Evolutionary conservation across 2,329 filamentous ascomycete species (phyloP).

Genomic region (Ophiostoma tasmaniense): DNA sequence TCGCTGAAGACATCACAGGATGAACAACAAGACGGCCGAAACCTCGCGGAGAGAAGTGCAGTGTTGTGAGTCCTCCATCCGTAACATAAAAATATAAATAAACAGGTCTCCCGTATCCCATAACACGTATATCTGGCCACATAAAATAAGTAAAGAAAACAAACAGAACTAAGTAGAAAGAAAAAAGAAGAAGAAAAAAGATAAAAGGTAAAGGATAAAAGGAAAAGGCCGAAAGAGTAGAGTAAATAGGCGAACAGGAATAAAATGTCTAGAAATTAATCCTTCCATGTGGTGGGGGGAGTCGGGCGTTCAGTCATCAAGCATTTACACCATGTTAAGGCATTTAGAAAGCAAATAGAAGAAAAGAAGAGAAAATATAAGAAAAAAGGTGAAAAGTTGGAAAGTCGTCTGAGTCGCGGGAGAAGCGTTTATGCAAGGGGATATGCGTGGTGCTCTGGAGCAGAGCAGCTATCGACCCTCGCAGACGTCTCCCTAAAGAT

Average conservation of each 20-base stretch:
- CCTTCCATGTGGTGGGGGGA: constrained; percentile 21
- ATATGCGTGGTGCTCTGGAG: neutral
- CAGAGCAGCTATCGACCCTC: neutral
- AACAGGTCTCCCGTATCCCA: constrained; percentile 11
- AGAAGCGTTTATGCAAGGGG: neutral
- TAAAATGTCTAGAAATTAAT: constrained; percentile 21
- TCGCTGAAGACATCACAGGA: constrained; percentile 13
- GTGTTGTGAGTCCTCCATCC: constrained; percentile 5
- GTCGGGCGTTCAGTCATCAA: constrained; percentile 21
- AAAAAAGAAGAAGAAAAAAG: neutral
- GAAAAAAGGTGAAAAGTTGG: neutral
- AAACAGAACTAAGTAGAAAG: constrained; percentile 4
- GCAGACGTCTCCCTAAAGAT: neutral
- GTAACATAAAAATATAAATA: constrained; percentile 1
- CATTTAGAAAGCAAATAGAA: constrained; percentile 17
- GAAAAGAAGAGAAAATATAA: constrained; percentile 6
- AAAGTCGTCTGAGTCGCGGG: constrained; percentile 9
- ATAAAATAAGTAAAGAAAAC: constrained; percentile 1
- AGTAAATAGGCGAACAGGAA: constrained; percentile 9
- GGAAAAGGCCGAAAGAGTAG: constrained; percentile 2
- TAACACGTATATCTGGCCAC: constrained; percentile 14
- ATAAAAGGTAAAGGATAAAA: neutral
- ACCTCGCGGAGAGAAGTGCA: neutral
- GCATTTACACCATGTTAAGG: constrained; percentile 22
- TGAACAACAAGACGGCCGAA: neutral